Conservation (phyloP, 129 eudicot species). For the Sambucus nigra region DNA sequence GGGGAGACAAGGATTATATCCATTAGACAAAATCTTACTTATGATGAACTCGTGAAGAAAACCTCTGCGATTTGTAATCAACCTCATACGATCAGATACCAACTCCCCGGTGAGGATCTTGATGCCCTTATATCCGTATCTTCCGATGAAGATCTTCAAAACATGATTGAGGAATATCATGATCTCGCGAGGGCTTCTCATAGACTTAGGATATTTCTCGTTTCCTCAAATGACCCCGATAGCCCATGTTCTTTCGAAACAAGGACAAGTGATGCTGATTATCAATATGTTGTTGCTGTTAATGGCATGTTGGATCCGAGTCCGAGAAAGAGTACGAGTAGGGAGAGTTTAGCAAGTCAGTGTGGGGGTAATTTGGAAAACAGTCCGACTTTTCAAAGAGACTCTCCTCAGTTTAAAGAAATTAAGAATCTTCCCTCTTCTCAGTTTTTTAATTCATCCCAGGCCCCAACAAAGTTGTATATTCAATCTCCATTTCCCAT, state of each 20-base stretch:
- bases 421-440: constrained; percentile 13
- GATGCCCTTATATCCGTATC: constrained; percentile 84
- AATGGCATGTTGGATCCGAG: constrained; percentile 38
- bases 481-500: constrained; percentile 20
- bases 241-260: constrained; percentile 28
- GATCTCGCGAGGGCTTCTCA: constrained; percentile 46
- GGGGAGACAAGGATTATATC: constrained; percentile 82
- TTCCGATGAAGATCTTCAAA: constrained; percentile 71
- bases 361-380: constrained; percentile 14
- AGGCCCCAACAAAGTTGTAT: constrained; percentile 6
- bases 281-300: constrained; percentile 53
- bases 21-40: constrained; percentile 38
- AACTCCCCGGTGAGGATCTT: constrained; percentile 78
- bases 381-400: constrained; percentile 29
- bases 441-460: constrained; percentile 19
- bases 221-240: constrained; percentile 35
- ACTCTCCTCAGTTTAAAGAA: constrained; percentile 19
- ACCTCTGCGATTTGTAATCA: constrained; percentile 45
- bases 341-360: constrained; percentile 32
- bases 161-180: constrained; percentile 72
- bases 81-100: constrained; percentile 61
- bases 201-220: constrained; percentile 61
- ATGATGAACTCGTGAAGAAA: constrained; percentile 46
- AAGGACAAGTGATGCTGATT: constrained; percentile 29
- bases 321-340: constrained; percentile 31